Evolutionary conservation across 2,329 filamentous ascomycete species (phyloP).

Genomic region (Tolypocladium nubicola): DNA sequence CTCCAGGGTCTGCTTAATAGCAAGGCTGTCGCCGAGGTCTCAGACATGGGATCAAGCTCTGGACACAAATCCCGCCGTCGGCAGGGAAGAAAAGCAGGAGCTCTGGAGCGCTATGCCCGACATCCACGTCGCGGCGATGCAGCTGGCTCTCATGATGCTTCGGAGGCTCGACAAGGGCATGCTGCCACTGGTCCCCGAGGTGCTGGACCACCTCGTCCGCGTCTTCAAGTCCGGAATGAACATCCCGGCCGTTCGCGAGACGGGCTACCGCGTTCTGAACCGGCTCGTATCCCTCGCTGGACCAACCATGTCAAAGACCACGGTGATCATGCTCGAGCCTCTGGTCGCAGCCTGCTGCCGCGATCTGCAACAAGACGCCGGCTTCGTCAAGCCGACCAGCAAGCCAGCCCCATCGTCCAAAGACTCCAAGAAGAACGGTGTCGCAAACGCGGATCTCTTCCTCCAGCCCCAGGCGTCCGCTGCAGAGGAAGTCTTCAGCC

Average conservation of each 20-base stretch:
- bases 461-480: slow-evolving; percentile 31
- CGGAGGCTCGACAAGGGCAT: slow-evolving; percentile 47
- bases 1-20: slow-evolving; percentile 58
- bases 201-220: slow-evolving; percentile 62
- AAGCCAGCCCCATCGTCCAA: slow-evolving; percentile 18
- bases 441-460: slow-evolving; percentile 64
- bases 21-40: slow-evolving; percentile 36
- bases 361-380: slow-evolving; percentile 53
- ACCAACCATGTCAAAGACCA: slow-evolving; percentile 53
- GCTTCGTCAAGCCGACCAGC: slow-evolving; percentile 30
- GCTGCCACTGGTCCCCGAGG: slow-evolving; percentile 48
- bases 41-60: slow-evolving; percentile 37
- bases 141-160: slow-evolving; percentile 47
- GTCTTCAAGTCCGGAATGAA: slow-evolving; percentile 52
- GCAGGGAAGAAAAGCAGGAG: slow-evolving; percentile 71
- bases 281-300: slow-evolving; percentile 52
- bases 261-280: slow-evolving; percentile 48
- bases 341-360: slow-evolving; percentile 61
- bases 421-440: slow-evolving; percentile 27
- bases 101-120: slow-evolving; percentile 64
- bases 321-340: slow-evolving; percentile 50
- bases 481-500: slow-evolving; percentile 19
- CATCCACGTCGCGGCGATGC: slow-evolving; percentile 62
- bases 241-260: slow-evolving; percentile 43
- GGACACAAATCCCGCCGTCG: slow-evolving; percentile 62